Base-by-base conservation (phyloP, 495 filamentous ascomycete species). In the Amorphotheca resinae region DNA sequence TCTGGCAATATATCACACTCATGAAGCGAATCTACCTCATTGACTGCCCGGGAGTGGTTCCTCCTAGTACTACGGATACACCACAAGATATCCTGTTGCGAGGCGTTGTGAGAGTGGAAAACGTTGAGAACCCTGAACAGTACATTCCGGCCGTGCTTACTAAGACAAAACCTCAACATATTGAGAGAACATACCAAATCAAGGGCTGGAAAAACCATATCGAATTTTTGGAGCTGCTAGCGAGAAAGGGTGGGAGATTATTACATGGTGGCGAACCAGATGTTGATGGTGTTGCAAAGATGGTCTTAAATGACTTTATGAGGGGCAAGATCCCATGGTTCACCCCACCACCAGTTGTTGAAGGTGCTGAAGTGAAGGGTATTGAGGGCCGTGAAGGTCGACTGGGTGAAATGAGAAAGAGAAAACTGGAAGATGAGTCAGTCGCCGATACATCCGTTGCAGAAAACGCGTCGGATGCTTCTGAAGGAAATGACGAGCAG, bases 11-110 rank as follows among this genome's bases (percentile, higher is more conserved):
- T 50, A 82, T 98, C 45, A 95, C 89, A 0, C 61, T 98, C 41
- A 96, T 95, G 87, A 88, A 87, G 60, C 70, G 93, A 38, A 95
- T 98, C 33, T 96, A 94, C 58, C 69, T 98, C 41, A 95, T 96
- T 51, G 91, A 96, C 56, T 95, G 91, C 54, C 91, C 91, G 26
- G 91, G 91, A 52, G 85, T 98, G 21, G 91, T 95, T 7, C 89
- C 91, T 6, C 87, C 91, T 2, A 89, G 78, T 50, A 67, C 68
- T 34, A 73, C 75, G 33, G 89, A 95, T 52, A 84, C 78, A 0
- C 79, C 84, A 33, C 73, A 84, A 57, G 89, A 95, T 48, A 85
- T 96, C 42, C 67, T 98, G n/a, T 74, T 98, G 28, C 73, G 86
- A 44, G 91, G 93, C 46, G 87, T 93, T 4, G 86, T 94, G 34